Conservation (phyloP, 176 grass and related monocot genomes). For the Chrysopogon serrulatus region DNA sequence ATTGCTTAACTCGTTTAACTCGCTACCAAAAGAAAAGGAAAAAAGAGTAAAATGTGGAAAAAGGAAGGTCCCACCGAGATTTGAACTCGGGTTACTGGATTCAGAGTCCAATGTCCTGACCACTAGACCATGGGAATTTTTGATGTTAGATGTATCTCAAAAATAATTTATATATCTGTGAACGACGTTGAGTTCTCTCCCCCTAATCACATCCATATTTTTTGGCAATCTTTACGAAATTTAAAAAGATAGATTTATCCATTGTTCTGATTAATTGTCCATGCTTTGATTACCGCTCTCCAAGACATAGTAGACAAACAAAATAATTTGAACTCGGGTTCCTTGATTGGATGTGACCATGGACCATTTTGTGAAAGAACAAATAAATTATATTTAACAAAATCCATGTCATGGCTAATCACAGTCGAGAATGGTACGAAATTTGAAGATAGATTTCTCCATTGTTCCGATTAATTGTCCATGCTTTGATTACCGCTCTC, state of each 20-base stretch:
- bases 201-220: too few relatives aligned
- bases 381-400: too few relatives aligned
- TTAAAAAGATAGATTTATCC: neutral
- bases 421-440: neutral
- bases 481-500: neutral
- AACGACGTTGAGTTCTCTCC: too few relatives aligned
- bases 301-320: neutral
- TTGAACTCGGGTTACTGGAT: conserved; percentile 60
- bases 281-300: neutral
- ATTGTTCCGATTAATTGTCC: neutral
- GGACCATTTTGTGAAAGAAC: too few relatives aligned
- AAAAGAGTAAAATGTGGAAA: neutral
- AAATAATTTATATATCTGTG: too few relatives aligned
- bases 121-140: conserved; percentile 48
- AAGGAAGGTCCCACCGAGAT: conserved; percentile 36
- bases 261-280: neutral
- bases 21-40: neutral
- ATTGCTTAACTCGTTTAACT: too few relatives aligned
- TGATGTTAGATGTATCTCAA: too few relatives aligned
- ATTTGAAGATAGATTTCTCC: neutral
- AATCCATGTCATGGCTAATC: too few relatives aligned
- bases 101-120: conserved; percentile 59
- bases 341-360: too few relatives aligned
- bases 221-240: too few relatives aligned
- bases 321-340: too few relatives aligned